phyloP scores from a whole-genome alignment of 2,329 filamentous ascomycete species.

The Pseudogymnoascus sp. region DNA sequence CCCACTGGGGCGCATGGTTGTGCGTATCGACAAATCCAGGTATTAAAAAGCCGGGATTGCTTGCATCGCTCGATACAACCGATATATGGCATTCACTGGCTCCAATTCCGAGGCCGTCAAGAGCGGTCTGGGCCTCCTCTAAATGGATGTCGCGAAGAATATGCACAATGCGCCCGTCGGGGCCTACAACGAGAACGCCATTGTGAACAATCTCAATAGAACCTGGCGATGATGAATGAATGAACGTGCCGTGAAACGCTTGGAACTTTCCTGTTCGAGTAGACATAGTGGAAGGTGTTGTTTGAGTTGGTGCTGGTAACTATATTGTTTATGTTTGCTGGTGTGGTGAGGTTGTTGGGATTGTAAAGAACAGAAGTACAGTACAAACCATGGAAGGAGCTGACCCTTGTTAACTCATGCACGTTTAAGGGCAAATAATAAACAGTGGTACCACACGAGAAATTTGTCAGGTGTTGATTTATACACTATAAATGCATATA shows the following conservation, averaged over 20 bases:
- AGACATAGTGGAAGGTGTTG: neutral
- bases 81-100: neutral
- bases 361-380: neutral
- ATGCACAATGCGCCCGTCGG: neutral
- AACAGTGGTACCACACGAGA: neutral
- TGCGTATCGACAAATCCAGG: constrained; percentile 49
- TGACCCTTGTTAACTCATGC: neutral
- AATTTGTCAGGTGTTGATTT: neutral
- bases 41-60: neutral
- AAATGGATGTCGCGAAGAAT: neutral
- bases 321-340: neutral
- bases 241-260: neutral
- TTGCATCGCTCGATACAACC: neutral
- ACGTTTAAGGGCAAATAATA: neutral
- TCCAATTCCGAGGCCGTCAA: neutral
- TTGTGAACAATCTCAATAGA: constrained; percentile 1
- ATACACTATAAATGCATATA: constrained; percentile 6
- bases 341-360: neutral
- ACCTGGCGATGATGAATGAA: neutral
- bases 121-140: neutral
- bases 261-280: neutral
- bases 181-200: neutral
- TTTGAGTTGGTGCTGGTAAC: neutral
- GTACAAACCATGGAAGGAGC: neutral
- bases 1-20: constrained; percentile 56